Conservation (phyloP, 2,329 filamentous ascomycete genomes). For the Colletotrichum limetticola region DNA sequence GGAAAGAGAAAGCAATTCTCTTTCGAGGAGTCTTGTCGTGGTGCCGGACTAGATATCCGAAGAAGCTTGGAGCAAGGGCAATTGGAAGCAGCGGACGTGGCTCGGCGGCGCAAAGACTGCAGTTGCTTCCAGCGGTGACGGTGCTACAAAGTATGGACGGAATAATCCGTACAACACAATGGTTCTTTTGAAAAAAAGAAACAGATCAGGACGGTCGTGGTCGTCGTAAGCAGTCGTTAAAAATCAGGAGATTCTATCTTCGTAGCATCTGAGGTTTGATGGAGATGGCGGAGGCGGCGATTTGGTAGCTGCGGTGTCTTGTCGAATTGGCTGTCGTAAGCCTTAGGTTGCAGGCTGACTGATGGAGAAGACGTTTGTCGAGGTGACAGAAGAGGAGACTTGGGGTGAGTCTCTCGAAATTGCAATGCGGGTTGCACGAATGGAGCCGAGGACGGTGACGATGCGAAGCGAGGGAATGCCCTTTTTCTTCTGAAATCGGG, state of each 20-base stretch:
- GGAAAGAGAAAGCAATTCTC: background rate
- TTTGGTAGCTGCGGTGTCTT: background rate
- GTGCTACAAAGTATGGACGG: background rate
- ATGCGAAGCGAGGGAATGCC: conserved; percentile 34
- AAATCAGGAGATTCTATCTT: conserved; percentile 15
- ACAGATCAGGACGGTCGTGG: conserved; percentile 31
- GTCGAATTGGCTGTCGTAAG: background rate
- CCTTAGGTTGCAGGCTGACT: background rate
- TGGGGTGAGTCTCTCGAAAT: background rate
- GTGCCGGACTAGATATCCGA: background rate
- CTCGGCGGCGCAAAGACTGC: background rate
- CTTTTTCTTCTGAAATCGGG: conserved; percentile 24
- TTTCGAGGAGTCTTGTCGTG: conserved; percentile 1
- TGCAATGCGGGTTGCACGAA: conserved; percentile 27
- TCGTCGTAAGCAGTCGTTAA: conserved; percentile 34
- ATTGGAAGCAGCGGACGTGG: background rate
- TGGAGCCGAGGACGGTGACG: conserved; percentile 28
- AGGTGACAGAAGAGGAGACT: conserved; percentile 3
- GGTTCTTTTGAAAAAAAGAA: background rate
- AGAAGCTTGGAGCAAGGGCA: background rate
- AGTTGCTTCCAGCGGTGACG: conserved; percentile 5
- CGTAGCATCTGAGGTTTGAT: conserved; percentile 11
- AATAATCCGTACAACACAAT: background rate
- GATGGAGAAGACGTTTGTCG: conserved; percentile 1
- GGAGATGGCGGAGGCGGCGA: background rate